Percentiles rank a stretch among this genome's conserved stretches.
These are phyloP conservation scores for Mucor plumbeus DNA, from an alignment of 371 early-diverging fungal genomes.

Conservation along the genomic window DNA sequence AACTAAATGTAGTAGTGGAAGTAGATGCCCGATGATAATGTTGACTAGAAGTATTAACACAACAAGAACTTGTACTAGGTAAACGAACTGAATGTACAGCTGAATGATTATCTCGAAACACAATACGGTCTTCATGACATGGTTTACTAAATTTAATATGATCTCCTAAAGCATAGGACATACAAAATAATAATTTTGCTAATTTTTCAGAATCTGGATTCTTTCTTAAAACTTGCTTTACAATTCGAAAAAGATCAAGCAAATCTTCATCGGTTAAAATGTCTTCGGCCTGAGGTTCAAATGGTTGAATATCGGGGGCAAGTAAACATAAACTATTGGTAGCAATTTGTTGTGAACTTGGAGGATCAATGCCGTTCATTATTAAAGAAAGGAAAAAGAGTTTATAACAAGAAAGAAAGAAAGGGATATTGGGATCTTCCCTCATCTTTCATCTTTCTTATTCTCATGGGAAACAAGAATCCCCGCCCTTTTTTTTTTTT, in stretches of 20 bases:
- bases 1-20: neutral
- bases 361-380: constrained; percentile 13
- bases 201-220: constrained; percentile 42
- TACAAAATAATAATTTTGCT: constrained; percentile 48
- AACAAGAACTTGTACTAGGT: constrained; percentile 34
- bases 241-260: constrained; percentile 46
- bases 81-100: constrained; percentile 35
- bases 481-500: constrained; percentile 10
- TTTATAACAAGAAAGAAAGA: constrained; percentile 10
- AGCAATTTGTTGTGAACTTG: neutral
- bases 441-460: neutral
- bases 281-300: constrained; percentile 51
- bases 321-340: constrained; percentile 16
- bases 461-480: constrained; percentile 11
- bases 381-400: neutral
- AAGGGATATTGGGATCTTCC: neutral
- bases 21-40: neutral
- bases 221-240: constrained; percentile 48
- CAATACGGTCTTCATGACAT: constrained; percentile 42
- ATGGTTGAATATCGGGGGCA: constrained; percentile 26
- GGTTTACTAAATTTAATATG: constrained; percentile 46
- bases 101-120: constrained; percentile 35
- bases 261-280: constrained; percentile 50
- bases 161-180: constrained; percentile 50
- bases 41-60: constrained; percentile 2